Base-by-base conservation (phyloP, 2,329 filamentous ascomycete genomes). In the Fusarium temperatum region DNA sequence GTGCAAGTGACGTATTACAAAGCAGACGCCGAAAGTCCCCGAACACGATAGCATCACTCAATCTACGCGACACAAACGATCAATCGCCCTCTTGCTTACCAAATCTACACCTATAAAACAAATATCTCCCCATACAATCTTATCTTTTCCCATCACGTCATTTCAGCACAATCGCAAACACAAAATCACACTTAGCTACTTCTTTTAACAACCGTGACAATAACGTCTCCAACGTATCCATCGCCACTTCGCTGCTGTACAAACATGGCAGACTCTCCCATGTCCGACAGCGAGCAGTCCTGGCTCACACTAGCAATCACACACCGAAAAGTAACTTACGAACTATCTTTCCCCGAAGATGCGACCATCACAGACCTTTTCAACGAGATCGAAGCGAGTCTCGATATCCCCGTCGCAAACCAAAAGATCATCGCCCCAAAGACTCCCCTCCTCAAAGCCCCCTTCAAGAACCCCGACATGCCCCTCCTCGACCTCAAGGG, bases 341-440 rank as follows among this genome's bases (percentile, higher is more conserved):
- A 82, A 15, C 81, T 88, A 63, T 77, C 82, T 11, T 83, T 89
- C 57, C 79, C 83, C 13, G 74, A 82, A 20, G 83, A 85, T 67
- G 85, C 86, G 24, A 89, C 87, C 11, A 82, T 90, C 50, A 76
- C 82, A 63, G 90, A 93, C 76, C 88, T 94, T 42, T 91, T 90
- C 50, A 80, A 85, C 56, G 84, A 87, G 69, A 89, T 94, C 74
- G 84, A 88, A 64, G 80, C 83, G 48, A 80, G 82, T 7, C 86
- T 93, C 60, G 87, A 85, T 56, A 89, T 94, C 61, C 91, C 92
- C 0, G 68, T 83, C 41, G 80, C 85, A 15, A 90, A 93, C 81
- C 92, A 94, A 78, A 94, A 94, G 80, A 87, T 93, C 79, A 86
- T 94, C 73, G 86, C 90, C 20, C 87, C 91, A 47, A 93, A 92